These are phyloP conservation scores for Acorus gramineus DNA, from an alignment of 106 monocot species.

Conservation along the genomic window DNA sequence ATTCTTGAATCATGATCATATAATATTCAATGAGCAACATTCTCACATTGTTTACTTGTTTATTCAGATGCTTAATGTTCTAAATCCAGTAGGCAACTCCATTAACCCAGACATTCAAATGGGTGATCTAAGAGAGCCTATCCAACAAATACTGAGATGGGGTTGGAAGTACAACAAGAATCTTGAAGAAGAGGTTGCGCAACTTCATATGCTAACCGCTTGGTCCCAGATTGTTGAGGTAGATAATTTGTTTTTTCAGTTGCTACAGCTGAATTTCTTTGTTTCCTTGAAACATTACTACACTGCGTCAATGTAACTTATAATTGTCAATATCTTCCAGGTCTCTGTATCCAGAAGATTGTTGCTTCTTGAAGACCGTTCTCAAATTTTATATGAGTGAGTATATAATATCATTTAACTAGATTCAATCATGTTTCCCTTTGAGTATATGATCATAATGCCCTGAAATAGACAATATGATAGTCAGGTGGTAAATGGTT, in stretches of 20 bases:
- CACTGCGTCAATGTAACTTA: too few relatives aligned
- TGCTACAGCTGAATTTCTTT: background rate
- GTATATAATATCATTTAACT: background rate
- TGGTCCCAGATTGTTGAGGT: conserved; percentile 96
- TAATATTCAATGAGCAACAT: too few relatives aligned
- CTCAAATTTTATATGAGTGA: conserved; percentile 77
- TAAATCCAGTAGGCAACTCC: conserved; percentile 24
- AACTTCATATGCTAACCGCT: conserved; percentile 85
- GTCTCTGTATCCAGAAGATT: conserved; percentile 85
- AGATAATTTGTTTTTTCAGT: conserved; percentile 6
- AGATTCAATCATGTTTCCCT: background rate
- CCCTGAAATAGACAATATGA: too few relatives aligned
- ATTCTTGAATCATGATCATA: too few relatives aligned
- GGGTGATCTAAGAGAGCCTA: conserved; percentile 33
- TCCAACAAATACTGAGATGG: conserved; percentile 88
- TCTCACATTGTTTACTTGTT: conserved; percentile 4
- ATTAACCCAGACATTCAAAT: conserved; percentile 39
- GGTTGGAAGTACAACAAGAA: conserved; percentile 82
- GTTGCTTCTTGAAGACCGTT: conserved; percentile 67
- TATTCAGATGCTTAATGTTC: conserved; percentile 30
- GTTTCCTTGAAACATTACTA: too few relatives aligned
- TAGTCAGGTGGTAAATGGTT: too few relatives aligned
- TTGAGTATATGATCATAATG: too few relatives aligned
- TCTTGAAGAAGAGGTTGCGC: conserved; percentile 96
- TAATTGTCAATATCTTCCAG: conserved; percentile 20